A percentile compares a stretch with the other conserved stretches of the same genome.
phyloP scores from a whole-genome alignment of 2,329 filamentous ascomycete genomes.

The Aspergillus sp. region DNA sequence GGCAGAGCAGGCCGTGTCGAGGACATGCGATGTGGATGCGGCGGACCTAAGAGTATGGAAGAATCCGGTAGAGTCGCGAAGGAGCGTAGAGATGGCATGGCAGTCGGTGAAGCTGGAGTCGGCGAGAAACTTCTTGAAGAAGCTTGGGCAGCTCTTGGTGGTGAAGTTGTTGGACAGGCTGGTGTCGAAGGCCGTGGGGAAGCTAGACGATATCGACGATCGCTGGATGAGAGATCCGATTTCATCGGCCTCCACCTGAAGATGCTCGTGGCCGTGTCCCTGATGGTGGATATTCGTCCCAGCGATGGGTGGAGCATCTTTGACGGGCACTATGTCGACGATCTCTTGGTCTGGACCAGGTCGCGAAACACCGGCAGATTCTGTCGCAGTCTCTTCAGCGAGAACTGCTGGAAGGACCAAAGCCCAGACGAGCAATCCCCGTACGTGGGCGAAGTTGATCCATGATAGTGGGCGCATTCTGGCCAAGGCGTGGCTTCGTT shows the following conservation, averaged over 20 bases:
- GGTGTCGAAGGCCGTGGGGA: conserved; percentile 68
- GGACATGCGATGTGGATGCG: conserved; percentile 69
- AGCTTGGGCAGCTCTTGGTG: conserved; percentile 45
- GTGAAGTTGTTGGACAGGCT: conserved; percentile 64
- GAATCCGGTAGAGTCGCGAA: conserved; percentile 81
- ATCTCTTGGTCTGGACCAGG: conserved; percentile 6
- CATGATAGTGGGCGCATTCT: conserved; percentile 4
- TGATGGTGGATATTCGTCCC: conserved; percentile 2
- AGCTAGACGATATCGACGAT: conserved; percentile 8
- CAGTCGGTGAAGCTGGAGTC: conserved; percentile 70
- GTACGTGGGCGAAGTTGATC: not conserved
- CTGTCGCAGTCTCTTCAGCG: not conserved
- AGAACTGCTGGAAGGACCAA: not conserved
- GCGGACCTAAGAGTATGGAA: conserved; percentile 75
- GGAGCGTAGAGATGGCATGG: conserved; percentile 78
- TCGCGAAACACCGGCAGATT: not conserved
- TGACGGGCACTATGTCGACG: conserved; percentile 2
- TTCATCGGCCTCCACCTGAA: not conserved
- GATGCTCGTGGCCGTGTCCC: not conserved
- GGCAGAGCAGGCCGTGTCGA: conserved; percentile 75
- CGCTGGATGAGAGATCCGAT: not conserved
- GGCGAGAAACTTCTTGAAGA: conserved; percentile 67
- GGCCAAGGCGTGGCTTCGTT: conserved; percentile 4
- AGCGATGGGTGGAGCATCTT: conserved; percentile 8
- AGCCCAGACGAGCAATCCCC: not conserved